These are phyloP conservation scores for Meredithiella fracta DNA, from an alignment of 2,329 filamentous ascomycete species.

Conservation along the genomic window DNA sequence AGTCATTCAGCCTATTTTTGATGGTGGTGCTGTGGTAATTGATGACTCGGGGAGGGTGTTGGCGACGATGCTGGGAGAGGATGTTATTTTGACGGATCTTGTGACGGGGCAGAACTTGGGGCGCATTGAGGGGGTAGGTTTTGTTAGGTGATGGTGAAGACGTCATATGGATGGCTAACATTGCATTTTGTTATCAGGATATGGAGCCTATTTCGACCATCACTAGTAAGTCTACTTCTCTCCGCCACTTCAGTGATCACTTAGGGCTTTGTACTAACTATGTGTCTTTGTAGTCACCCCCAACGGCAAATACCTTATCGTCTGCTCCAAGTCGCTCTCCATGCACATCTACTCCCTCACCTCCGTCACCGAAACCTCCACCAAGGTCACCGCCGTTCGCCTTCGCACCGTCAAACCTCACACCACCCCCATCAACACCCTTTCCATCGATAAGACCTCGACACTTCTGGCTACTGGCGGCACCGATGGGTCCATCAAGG, in stretches of 20 bases:
- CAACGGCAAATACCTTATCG: slow-evolving; percentile 68
- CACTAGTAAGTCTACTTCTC: slow-evolving; percentile 30
- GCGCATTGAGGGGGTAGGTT: slow-evolving; percentile 65
- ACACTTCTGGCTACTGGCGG: slow-evolving; percentile 84
- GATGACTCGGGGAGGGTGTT: slow-evolving; percentile 68
- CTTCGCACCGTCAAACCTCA: slow-evolving; percentile 78
- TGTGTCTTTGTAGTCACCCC: slow-evolving; percentile 51
- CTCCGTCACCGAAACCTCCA: slow-evolving; percentile 35
- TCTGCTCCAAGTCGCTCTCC: slow-evolving; percentile 87
- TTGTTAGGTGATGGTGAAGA: not conserved
- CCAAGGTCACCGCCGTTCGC: slow-evolving; percentile 46
- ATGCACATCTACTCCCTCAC: slow-evolving; percentile 79
- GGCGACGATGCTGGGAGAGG: slow-evolving; percentile 79
- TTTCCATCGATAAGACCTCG: slow-evolving; percentile 66
- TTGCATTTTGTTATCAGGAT: slow-evolving; percentile 34
- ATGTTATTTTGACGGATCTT: slow-evolving; percentile 74
- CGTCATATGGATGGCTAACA: slow-evolving; percentile 16
- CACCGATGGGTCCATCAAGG: slow-evolving; percentile 84
- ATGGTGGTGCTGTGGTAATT: slow-evolving; percentile 72
- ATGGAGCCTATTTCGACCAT: slow-evolving; percentile 66
- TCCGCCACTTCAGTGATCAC: not conserved
- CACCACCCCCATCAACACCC: slow-evolving; percentile 70
- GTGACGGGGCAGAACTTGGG: slow-evolving; percentile 68
- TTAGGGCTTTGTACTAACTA: slow-evolving; percentile 4
- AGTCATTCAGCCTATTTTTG: slow-evolving; percentile 84